These are phyloP conservation scores for Pseudonectria foliicola DNA, from an alignment of 2,329 filamentous ascomycete genomes.

Conservation along the genomic window DNA sequence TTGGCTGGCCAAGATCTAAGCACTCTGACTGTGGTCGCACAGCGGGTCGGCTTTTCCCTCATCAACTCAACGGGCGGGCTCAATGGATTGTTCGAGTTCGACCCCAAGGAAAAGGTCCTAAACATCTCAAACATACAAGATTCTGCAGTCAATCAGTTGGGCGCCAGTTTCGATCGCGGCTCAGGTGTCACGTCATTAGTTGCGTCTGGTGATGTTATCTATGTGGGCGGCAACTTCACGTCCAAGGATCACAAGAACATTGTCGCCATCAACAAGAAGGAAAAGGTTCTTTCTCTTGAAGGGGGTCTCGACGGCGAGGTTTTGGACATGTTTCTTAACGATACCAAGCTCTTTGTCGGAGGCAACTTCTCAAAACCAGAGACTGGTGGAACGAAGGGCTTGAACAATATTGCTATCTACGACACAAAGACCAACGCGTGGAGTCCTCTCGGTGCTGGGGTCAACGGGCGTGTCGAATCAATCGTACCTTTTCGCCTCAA, in stretches of 20 bases:
- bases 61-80: constrained; percentile 70
- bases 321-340: constrained; percentile 60
- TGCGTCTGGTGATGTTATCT: constrained; percentile 57
- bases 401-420: constrained; percentile 73
- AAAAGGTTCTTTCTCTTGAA: constrained; percentile 54
- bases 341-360: constrained; percentile 66
- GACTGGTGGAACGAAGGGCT: constrained; percentile 50
- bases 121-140: constrained; percentile 56
- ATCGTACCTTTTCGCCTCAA: constrained; percentile 77
- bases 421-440: constrained; percentile 62
- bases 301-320: constrained; percentile 78
- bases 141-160: constrained; percentile 72
- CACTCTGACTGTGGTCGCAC: constrained; percentile 76
- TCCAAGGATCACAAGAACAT: constrained; percentile 64
- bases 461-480: constrained; percentile 68
- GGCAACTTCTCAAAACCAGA: constrained; percentile 75
- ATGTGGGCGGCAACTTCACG: constrained; percentile 80
- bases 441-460: constrained; percentile 74
- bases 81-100: constrained; percentile 86
- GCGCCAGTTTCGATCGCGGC: constrained; percentile 56
- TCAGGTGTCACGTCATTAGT: constrained; percentile 67
- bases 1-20: constrained; percentile 53
- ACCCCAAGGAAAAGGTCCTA: constrained; percentile 50
- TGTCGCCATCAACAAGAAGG: constrained; percentile 61
- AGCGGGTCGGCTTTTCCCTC: constrained; percentile 71